Conservation (phyloP, 257 asterid genomes). For the Oldenlandia corymbosa region DNA sequence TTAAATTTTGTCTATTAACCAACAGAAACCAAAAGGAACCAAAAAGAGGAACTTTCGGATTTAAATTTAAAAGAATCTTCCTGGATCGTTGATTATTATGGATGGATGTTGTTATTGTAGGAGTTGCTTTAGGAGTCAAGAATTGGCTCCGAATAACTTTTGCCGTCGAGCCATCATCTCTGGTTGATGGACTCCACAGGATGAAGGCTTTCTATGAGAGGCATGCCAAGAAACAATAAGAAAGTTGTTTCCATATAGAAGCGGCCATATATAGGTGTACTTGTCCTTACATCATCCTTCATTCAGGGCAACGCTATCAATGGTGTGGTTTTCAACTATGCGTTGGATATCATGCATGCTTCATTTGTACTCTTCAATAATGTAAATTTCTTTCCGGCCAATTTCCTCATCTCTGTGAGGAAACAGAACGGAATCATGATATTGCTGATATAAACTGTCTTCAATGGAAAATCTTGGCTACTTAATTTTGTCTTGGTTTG, state of each 20-base stretch:
- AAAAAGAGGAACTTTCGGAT: background rate
- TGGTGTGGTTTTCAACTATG: conserved; percentile 16
- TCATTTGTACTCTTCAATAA: background rate
- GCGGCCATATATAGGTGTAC: too few species aligned
- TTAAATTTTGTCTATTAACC: too few species aligned
- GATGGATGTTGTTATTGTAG: conserved; percentile 29
- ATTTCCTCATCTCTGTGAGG: conserved; percentile 10
- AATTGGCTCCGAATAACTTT: conserved; percentile 75
- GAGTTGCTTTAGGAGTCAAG: conserved; percentile 64
- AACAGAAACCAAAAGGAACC: background rate
- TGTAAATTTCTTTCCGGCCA: background rate
- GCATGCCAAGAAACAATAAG: conserved; percentile 55
- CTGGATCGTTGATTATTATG: background rate
- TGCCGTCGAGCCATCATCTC: conserved; percentile 61
- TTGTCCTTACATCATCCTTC: too few species aligned
- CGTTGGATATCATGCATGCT: conserved; percentile 22
- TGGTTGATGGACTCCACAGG: conserved; percentile 55
- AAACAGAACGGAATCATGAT: background rate
- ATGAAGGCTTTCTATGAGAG: conserved; percentile 60
- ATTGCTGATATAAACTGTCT: too few species aligned
- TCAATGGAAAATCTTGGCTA: too few species aligned
- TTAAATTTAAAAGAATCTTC: background rate
- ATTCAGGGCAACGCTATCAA: background rate
- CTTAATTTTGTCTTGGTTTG: too few species aligned
- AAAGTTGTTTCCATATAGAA: conserved; percentile 12